Evolutionary conservation across 257 asterid genomes (phyloP), one percentile per base, ranked within the genome.

Genomic region (Solanum sitiens): DNA sequence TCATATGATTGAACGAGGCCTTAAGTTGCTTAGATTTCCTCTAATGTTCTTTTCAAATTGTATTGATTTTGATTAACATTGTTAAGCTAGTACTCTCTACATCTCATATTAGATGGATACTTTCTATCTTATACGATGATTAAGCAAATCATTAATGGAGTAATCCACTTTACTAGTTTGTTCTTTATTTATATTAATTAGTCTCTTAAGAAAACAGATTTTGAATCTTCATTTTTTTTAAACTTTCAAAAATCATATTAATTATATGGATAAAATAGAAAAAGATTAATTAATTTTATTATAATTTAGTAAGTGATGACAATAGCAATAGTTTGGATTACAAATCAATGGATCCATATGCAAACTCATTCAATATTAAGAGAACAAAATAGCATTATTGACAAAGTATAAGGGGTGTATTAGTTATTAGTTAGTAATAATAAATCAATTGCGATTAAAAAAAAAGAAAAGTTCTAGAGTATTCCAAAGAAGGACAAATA

Each of bases 381-480:
- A 80, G 16, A 47, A 47, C 4, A 18, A 80, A 80, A 47, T 47
- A 47, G 85, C 44, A 30, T 21, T 2, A 25, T 47, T 3, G 15
- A 30, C 18, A 47, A 47, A 47, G 42, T 30, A 50, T 11, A 18
- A 27, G 15, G 40, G 65, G 84, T 11, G 61, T 53, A 53, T 72
- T 72, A 8, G 13, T 11, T 27, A 27, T 27, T 27, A 27, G 30
- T 27, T 27, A 27, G 30, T 27, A 39, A 20, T 39, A 44, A 76
- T 37, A 44, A 77, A 77, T 15, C 63, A 44, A 71, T 42, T 0
- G n/a, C 33, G n/a, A 45, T 77, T 37, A 37, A 37, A 37, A 37
- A 37, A 37, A 35, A 11, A 6, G 11, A 33, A 73, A 86, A 32
- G 37, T 89, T 91, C 91, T 88, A 88, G 91, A 91, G 32, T 61